phyloP scores from a whole-genome alignment of 2,329 filamentous ascomycete species.

The Venturia nashicola region DNA sequence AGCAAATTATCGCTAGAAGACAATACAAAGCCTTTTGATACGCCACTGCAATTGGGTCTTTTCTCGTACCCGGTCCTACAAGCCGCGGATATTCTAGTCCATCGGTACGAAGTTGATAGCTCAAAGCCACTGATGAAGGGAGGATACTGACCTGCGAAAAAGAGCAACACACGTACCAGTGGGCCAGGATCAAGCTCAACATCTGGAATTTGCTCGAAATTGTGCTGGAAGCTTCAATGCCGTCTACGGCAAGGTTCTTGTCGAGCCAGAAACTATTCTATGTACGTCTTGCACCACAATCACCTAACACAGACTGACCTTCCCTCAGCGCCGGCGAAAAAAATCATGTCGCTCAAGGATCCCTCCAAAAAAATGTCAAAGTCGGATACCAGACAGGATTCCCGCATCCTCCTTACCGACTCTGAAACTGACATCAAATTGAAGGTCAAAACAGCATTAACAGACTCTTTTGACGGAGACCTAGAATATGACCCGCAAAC shows the following conservation, averaged over 20 bases:
- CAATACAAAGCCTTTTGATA: slow-evolving; percentile 44
- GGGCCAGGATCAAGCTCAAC: slow-evolving; percentile 88
- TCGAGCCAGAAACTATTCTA: slow-evolving; percentile 57
- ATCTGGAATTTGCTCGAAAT: slow-evolving; percentile 84
- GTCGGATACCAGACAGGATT: slow-evolving; percentile 57
- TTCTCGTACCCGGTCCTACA: slow-evolving; percentile 96
- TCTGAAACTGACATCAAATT: slow-evolving; percentile 45
- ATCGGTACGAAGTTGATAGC: slow-evolving; percentile 40
- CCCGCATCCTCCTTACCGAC: slow-evolving; percentile 76
- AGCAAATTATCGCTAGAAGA: slow-evolving; percentile 43
- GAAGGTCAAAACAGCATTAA: slow-evolving; percentile 64
- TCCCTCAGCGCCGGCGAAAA: slow-evolving; percentile 55
- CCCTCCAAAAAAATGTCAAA: slow-evolving; percentile 90
- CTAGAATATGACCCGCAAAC: slow-evolving; percentile 53
- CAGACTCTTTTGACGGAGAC: slow-evolving; percentile 51
- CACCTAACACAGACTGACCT: not conserved
- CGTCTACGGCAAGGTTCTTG: slow-evolving; percentile 50
- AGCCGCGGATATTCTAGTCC: slow-evolving; percentile 85
- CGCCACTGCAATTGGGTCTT: slow-evolving; percentile 64
- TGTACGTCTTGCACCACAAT: slow-evolving; percentile 36
- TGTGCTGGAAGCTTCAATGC: slow-evolving; percentile 82
- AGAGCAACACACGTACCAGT: slow-evolving; percentile 90
- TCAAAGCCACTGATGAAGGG: not conserved
- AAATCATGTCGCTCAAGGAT: slow-evolving; percentile 79
- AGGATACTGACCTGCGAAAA: slow-evolving; percentile 11